Base-by-base conservation (phyloP, 306 rosid genomes). In the Malus fusca region DNA sequence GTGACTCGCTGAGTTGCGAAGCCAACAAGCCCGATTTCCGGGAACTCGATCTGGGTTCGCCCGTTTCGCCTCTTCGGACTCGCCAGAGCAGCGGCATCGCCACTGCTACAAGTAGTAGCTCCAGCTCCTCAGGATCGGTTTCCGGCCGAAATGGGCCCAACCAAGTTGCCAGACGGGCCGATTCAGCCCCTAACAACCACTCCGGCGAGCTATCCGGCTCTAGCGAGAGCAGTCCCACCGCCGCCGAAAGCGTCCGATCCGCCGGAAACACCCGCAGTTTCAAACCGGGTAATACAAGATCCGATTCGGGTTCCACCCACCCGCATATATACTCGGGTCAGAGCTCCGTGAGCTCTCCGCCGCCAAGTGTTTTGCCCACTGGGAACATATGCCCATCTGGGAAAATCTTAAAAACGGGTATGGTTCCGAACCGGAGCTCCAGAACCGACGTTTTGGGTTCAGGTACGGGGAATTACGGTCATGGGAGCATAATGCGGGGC, bases 381-480 rank as follows among this genome's bases (percentile, higher is more conserved):
- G 98, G 98, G 18, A 95, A 95, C 83, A 95, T 95, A 35, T 95
- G 98, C 72, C 97, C 98, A 4, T 90, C 97, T 0, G 97, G 98
- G 11, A 89, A 79, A 86, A 75, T 92, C 79, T 51, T 89, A 43
- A 95, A 88, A 78, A 81, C 86, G 4, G 93, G 95, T 6, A 85
- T 90, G 90, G 81, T 80, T 11, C 40, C 83, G 11, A 82, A 59
- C 70, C 88, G 96, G 73, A 80, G 70, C 70, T 61, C 93, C 2
- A 85, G 89, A 52, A 73, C 72, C 23, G 97, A 92, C 64, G 96
- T 94, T 23, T 70, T 94, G 78, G 98, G 98, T 12, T 79, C 90
- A 23, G 98, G 98, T 3, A 84, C 73, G 75, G 96, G 90, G 6
- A 88, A 86, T 80, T 95, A 95, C 46, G 98, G 98, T 35, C 97